Conservation (phyloP, 257 asterid genomes). For the Solanum medicagineum region DNA sequence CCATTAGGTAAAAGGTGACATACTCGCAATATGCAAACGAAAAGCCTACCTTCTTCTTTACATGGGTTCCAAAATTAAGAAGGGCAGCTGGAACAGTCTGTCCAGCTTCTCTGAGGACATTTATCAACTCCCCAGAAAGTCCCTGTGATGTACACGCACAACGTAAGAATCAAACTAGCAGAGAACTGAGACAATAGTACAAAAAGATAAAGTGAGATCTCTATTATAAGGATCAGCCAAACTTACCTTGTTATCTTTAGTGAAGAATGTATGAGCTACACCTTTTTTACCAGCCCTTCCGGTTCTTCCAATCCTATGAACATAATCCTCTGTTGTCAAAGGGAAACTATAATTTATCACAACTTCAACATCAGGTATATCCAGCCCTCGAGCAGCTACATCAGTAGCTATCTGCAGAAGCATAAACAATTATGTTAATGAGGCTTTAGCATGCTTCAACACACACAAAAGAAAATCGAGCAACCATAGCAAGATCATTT, state of each 20-base stretch:
- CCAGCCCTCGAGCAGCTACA: constrained; percentile 97
- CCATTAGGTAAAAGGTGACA: not conserved
- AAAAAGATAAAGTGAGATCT: not conserved
- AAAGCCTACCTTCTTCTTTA: constrained; percentile 71
- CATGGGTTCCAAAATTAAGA: constrained; percentile 91
- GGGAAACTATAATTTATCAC: constrained; percentile 97
- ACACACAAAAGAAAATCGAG: not conserved
- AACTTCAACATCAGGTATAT: constrained; percentile 94
- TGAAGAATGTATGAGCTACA: constrained; percentile 98
- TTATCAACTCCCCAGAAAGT: constrained; percentile 84
- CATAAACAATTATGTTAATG: not conserved
- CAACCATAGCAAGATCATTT: not conserved
- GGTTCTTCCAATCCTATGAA: constrained; percentile 96
- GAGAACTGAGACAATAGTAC: not conserved
- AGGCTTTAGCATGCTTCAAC: not conserved
- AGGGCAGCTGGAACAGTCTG: constrained; percentile 79
- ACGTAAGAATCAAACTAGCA: not conserved
- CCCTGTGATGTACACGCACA: constrained; percentile 30
- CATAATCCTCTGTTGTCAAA: constrained; percentile 92
- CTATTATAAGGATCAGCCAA: not conserved
- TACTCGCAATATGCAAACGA: not conserved
- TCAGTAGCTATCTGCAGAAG: constrained; percentile 88
- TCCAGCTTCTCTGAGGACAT: constrained; percentile 88
- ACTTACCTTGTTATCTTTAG: constrained; percentile 81
- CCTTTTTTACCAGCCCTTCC: constrained; percentile 99